Conservation (phyloP, 306 rosid species). For the Pachyrhizus erosus region DNA sequence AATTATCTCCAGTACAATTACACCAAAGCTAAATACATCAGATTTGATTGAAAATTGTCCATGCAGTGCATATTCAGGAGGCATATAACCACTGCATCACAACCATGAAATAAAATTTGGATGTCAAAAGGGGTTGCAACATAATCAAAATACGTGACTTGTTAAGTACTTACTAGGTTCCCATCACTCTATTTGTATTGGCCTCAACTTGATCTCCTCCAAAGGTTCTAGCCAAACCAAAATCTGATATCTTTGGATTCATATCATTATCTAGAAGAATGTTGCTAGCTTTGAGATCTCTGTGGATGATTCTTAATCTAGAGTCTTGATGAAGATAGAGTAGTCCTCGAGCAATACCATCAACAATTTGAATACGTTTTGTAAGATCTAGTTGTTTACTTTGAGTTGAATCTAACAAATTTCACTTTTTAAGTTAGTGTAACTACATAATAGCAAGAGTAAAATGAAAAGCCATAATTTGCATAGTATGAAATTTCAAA, state of each 20-base stretch:
- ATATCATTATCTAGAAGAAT: neutral
- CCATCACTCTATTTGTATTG: constrained; percentile 30
- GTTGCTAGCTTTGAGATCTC: constrained; percentile 12
- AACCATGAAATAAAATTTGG: neutral
- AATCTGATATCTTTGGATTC: constrained; percentile 10
- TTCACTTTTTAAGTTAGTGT: neutral
- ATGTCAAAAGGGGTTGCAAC: neutral
- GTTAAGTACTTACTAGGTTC: constrained; percentile 1
- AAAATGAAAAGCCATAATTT: neutral
- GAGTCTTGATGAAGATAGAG: constrained; percentile 29
- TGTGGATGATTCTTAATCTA: constrained; percentile 13
- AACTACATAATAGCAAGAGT: neutral
- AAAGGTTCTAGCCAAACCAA: constrained; percentile 18
- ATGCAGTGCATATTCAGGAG: constrained; percentile 17
- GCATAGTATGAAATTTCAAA: neutral
- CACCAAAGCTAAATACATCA: constrained; percentile 21
- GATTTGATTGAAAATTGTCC: constrained; percentile 19
- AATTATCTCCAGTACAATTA: neutral
- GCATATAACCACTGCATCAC: neutral
- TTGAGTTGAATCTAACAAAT: neutral
- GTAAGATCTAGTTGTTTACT: neutral
- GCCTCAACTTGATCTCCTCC: constrained; percentile 4
- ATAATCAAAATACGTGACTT: neutral
- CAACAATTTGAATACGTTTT: constrained; percentile 18
- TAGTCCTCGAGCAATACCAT: constrained; percentile 16